Evolutionary conservation across 1,284 basidiomycete species (phyloP), one percentile per base, ranked within the genome.

Genomic region (Lentinus polychrous): DNA sequence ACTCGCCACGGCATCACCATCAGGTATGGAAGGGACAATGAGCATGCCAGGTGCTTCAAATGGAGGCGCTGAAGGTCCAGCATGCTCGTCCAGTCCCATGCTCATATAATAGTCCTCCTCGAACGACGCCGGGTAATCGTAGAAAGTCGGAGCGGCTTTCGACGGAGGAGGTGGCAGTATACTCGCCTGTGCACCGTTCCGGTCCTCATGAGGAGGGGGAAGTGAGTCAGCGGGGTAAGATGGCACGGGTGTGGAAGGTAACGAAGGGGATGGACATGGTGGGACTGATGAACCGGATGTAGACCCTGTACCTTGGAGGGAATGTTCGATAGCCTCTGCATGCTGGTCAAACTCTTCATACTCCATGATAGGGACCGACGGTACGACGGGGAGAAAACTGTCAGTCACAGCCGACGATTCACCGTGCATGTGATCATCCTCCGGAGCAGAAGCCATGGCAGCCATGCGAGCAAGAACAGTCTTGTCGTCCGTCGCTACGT

Each of bases 401-500:
- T 10, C 27, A 4, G 27, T 27, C 24, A 50, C 18, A 22, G 49
- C 54, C 49, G 55, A 55, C 32, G 53, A 49, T 46, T 50, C 52
- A 42, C 48, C 55, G 38, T 36, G 27, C 12, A 37, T 37, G 27
- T 50, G 34, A 27, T 20, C 43, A 33, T 10, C 14, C n/a, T 31
- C 44, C 6, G 65, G 85, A 12, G 74, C 73, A 55, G 81, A 85
- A 20, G 78, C 79, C 36, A 79, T 50, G 15, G 67, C 66, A 0
- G 71, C 75, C 52, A 86, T 71, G 32, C 70, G 74, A 31, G 79
- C 79, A 15, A 89, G 72, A 5, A 79, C 54, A 0, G 70, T 64
- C 63, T 89, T 89, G 63, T 89, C 86, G 60, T 89, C 86, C 1
- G 78, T 85, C 14, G 86, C 85, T 40, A 89, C 72, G 60, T 89